Base-by-base conservation (phyloP, 139 green algal genomes). In the Nannochloris sp. region DNA sequence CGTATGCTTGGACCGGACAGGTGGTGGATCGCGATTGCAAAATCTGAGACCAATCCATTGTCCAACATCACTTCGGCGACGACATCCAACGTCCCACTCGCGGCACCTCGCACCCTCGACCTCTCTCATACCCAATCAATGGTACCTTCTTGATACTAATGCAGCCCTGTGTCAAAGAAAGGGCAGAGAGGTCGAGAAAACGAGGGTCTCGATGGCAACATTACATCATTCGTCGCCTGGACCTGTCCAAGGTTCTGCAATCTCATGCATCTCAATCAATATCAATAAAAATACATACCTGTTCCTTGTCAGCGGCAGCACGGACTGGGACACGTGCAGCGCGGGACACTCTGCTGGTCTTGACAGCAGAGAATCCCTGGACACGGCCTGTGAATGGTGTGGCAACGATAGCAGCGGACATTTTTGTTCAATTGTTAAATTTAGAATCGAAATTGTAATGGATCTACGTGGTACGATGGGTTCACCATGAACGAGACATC, bases 281-380 rank as follows among this genome's bases (percentile, higher is more conserved):
- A 20, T 25, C 17, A 26, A 53, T 26, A 23, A 1, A 59, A 33
- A 30, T 13, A 64, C 60, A 23, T 43, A 66, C 60, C 60, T 66
- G 60, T 10, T 53, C 28, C 60, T 66, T 66, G 5, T 66, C 33
- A 53, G 60, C 56, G 14, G 56, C 56, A 26, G 56, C 60, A 23
- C 29, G 33, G 12, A 66, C 60, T 23, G 31, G 14, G 12, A 49
- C 31, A 28, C 46, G 46, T 28, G 36, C 29, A 37, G 48, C 36
- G 2, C 60, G 60, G 26, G 31, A 29, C 60, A 25, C 14, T 20
- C 60, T 43, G 60, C 13, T 17, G 13, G 48, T 31, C n/a, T 36
- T 45, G 31, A 17, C 26, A n/a, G 13, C 23, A 45, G 60, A 25
- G 11, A 56, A 23, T 23, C 25, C 46, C n/a, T 29, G 17, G 28